Evolutionary conservation across 2,329 filamentous ascomycete species (phyloP), one percentile per base, ranked within the genome.

Genomic region (Chalara sp.): DNA sequence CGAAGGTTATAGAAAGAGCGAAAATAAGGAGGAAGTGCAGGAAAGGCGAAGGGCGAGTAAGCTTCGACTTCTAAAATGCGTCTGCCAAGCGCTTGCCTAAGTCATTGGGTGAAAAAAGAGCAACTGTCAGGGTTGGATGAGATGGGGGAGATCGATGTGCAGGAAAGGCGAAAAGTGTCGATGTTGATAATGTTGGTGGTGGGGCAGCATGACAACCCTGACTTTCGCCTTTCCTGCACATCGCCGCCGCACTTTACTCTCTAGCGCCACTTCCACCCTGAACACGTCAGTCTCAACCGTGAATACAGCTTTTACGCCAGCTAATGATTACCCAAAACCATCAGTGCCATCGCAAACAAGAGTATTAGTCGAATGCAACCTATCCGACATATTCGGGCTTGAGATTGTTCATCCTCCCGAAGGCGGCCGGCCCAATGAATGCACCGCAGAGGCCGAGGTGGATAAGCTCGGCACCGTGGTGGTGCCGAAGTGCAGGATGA

Each of bases 111-210:
- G n/a, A n/a, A n/a, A n/a, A n/a, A n/a, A n/a, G n/a, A n/a, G n/a
- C n/a, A n/a, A n/a, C n/a, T n/a, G n/a, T n/a, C n/a, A n/a, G n/a
- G n/a, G n/a, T n/a, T n/a, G n/a, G n/a, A n/a, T n/a, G n/a, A n/a
- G n/a, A n/a, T n/a, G n/a, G n/a, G n/a, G n/a, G n/a, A n/a, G n/a
- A n/a, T n/a, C 33, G 33, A 37, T 37, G 33, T 37, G 33, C 33
- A 37, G 7, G 33, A 37, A 37, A 37, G 33, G 33, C 33, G 33
- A 37, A 37, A 37, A n/a, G 33, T 37, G 33, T 37, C 33, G 33
- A 37, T 58, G 44, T 58, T 59, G 49, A 57, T 50, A 32, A 60
- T 58, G 40, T 59, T 59, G 5, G 50, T 57, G 21, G 57, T 47
- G 2, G 54, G 56, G 74, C 60, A 55, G 41, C 33, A 37, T 37